Percentiles rank a stretch among this genome's conserved stretches.
Conservation (phyloP, 108 stramenopile genomes). For the Skeletonema costatum region DNA sequence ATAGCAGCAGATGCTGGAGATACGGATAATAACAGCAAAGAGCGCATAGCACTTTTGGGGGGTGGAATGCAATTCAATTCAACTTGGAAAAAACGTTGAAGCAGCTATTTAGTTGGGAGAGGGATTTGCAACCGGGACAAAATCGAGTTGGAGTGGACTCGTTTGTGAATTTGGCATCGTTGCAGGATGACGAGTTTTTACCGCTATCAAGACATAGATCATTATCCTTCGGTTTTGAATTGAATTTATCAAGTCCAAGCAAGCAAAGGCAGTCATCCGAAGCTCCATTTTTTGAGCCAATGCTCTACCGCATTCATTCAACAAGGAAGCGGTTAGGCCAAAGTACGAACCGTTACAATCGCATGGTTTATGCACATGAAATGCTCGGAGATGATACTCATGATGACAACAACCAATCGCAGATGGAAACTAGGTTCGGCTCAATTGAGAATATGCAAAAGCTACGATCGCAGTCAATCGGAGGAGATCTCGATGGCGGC, state of each 20-base stretch:
- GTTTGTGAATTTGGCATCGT: neutral
- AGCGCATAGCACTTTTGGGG: conserved; percentile 11
- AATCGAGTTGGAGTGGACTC: neutral
- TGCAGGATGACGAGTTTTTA: neutral
- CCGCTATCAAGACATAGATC: neutral
- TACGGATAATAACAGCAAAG: neutral
- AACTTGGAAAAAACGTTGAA: conserved; percentile 23
- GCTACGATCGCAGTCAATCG: conserved; percentile 16
- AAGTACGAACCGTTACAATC: conserved; percentile 19
- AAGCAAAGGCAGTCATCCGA: neutral
- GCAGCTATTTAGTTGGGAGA: conserved; percentile 24
- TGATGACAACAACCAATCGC: conserved; percentile 23
- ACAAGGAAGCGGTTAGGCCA: conserved; percentile 20
- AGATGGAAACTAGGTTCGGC: conserved; percentile 4
- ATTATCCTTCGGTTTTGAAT: neutral
- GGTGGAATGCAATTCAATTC: conserved; percentile 39
- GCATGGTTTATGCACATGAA: conserved; percentile 44
- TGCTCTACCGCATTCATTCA: conserved; percentile 27
- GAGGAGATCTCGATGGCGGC: conserved; percentile 2
- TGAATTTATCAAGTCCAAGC: neutral
- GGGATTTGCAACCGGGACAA: conserved; percentile 3
- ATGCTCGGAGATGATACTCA: conserved; percentile 23
- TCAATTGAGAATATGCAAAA: conserved; percentile 2
- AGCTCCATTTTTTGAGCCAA: conserved; percentile 36
- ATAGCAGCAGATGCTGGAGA: conserved; percentile 36